Percentiles rank a stretch among this genome's conserved stretches.
Evolutionary conservation across 495 filamentous ascomycete genomes (phyloP).

Genomic region (Penicillium waksmanii): DNA sequence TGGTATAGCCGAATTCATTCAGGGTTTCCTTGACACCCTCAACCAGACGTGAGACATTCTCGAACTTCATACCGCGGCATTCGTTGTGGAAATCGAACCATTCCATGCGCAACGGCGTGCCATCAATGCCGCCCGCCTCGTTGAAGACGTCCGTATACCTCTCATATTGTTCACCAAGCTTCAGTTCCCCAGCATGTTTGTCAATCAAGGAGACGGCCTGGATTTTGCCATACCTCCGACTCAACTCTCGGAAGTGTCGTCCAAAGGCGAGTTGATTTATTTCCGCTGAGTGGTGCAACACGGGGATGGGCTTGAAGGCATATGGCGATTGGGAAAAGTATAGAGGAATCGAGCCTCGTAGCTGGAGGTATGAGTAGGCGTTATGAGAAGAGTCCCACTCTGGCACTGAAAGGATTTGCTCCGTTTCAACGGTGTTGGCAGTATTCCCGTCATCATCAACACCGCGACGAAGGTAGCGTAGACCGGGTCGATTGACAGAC

Average conservation of each 20-base stretch:
- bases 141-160: slow-evolving; percentile 65
- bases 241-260: slow-evolving; percentile 72
- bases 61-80: slow-evolving; percentile 95
- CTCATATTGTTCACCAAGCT: slow-evolving; percentile 78
- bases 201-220: slow-evolving; percentile 87
- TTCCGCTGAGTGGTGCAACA: slow-evolving; percentile 74
- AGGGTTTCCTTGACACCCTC: slow-evolving; percentile 66
- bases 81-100: slow-evolving; percentile 96
- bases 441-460: slow-evolving; percentile 84
- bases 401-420: slow-evolving; percentile 79
- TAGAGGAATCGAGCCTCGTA: slow-evolving; percentile 84
- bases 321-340: slow-evolving; percentile 95
- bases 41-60: slow-evolving; percentile 82
- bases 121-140: slow-evolving; percentile 57
- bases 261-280: slow-evolving; percentile 77
- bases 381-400: slow-evolving; percentile 64
- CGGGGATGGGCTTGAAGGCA: slow-evolving; percentile 84
- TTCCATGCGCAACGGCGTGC: slow-evolving; percentile 67
- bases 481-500: slow-evolving; percentile 79
- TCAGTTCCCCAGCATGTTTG: slow-evolving; percentile 76
- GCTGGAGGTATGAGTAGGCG: slow-evolving; percentile 81
- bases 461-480: slow-evolving; percentile 90
- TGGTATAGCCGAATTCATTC: slow-evolving; percentile 65
- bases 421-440: slow-evolving; percentile 92
- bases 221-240: slow-evolving; percentile 69